Base-by-base conservation (phyloP, 2,329 filamentous ascomycete species). In the Colletotrichum musicola region DNA sequence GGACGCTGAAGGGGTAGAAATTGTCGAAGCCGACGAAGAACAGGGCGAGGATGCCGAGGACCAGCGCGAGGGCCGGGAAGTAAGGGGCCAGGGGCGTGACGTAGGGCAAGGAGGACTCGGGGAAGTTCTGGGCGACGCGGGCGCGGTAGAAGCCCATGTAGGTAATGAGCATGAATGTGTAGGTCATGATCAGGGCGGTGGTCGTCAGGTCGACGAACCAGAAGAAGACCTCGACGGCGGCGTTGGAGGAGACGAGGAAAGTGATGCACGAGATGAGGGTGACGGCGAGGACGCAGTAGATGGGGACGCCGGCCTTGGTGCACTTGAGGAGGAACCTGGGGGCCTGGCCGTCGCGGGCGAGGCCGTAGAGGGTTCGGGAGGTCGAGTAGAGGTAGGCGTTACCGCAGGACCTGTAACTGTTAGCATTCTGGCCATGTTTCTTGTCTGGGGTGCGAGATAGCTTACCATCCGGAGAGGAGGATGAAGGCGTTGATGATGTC, bases 151-250 rank as follows among this genome's bases (percentile, higher is more conserved):
- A 84, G 70, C 80, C 78, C 53, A 84, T 71, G 74, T 83, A 87
- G 25, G 82, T 83, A 55, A 82, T 70, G 70, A 78, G 78, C 75
- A 84, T 84, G 68, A 81, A 77, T 64, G 63, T 60, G 77, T 89
- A 91, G 79, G 90, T 88, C 76, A 91, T 89, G 72, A 89, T 83
- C 57, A 85, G 83, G 27, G 84, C 86, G 6, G 85, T 87, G 7
- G 86, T 89, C 75, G 88, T 84, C 9, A 90, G 79, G 70, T 83
- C 85, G 71, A 85, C 81, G 58, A 81, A 79, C 75, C 81, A 86
- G 73, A 76, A 75, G 70, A 82, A 75, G 51, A 82, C 80, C 18
- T 77, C 73, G 42, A 76, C 74, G n/a, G 79, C 76, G 53, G 71
- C 71, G 73, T 77, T 81, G 56, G 77, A 78, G 0, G 81, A 76